A percentile compares a stretch with the other conserved stretches of the same genome.
These are phyloP conservation scores for Cytospora chrysosperma DNA, from an alignment of 2,329 filamentous ascomycete genomes.

Conservation along the genomic window DNA sequence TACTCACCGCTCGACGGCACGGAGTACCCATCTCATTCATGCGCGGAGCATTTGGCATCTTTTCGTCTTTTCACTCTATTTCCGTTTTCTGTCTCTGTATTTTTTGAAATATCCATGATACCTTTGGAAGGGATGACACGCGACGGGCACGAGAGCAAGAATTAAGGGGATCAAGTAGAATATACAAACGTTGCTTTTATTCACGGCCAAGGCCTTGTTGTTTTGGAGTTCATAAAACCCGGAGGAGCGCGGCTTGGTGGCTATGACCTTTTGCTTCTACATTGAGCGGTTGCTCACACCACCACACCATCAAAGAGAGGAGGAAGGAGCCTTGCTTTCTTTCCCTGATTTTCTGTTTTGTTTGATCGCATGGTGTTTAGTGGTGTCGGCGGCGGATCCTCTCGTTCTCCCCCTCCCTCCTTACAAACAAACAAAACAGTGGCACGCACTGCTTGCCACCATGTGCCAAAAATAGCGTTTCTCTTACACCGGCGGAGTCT, in stretches of 20 bases:
- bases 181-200: background rate
- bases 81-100: background rate
- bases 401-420: background rate
- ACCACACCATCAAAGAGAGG: background rate
- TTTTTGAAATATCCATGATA: slow-evolving; percentile 21
- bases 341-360: background rate
- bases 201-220: background rate
- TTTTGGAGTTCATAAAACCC: slow-evolving; percentile 11
- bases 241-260: background rate
- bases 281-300: background rate
- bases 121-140: slow-evolving; percentile 7
- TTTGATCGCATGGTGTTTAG: slow-evolving; percentile 7
- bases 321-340: background rate
- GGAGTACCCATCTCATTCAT: slow-evolving; percentile 10
- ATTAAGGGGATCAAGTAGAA: background rate
- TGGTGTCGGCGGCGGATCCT: slow-evolving; percentile 12
- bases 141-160: background rate
- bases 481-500: background rate
- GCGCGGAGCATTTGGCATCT: slow-evolving; percentile 11
- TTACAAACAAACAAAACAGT: too few relatives aligned
- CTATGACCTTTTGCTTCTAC: background rate
- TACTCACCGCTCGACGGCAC: background rate
- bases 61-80: background rate
- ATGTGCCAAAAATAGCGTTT: background rate
- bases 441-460: slow-evolving; percentile 4